phyloP scores from a whole-genome alignment of 306 rosid species.

The Sophora flavescens region DNA sequence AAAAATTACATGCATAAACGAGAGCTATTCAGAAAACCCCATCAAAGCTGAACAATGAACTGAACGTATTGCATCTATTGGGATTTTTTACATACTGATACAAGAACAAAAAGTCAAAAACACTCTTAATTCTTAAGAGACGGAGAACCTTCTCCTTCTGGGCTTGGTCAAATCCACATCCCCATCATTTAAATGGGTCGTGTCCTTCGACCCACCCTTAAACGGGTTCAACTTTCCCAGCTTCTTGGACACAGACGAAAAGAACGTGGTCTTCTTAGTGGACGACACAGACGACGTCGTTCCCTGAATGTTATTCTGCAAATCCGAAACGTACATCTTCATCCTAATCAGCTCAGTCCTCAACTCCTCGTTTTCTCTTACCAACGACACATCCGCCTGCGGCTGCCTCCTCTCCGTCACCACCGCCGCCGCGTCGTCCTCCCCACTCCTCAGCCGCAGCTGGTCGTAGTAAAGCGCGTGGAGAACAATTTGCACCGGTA shows the following conservation, averaged over 20 bases:
- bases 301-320: slow-evolving; percentile 50
- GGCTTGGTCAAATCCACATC: slow-evolving; percentile 70
- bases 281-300: slow-evolving; percentile 46
- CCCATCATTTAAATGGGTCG: slow-evolving; percentile 63
- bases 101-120: background rate
- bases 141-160: slow-evolving; percentile 89
- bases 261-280: slow-evolving; percentile 55
- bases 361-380: slow-evolving; percentile 74
- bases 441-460: slow-evolving; percentile 70
- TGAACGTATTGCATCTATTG: background rate
- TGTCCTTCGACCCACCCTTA: slow-evolving; percentile 77
- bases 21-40: background rate
- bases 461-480: slow-evolving; percentile 88
- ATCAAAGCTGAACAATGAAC: background rate
- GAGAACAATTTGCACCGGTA: slow-evolving; percentile 78
- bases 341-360: slow-evolving; percentile 69
- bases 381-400: slow-evolving; percentile 65
- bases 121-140: slow-evolving; percentile 51
- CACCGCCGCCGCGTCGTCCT: slow-evolving; percentile 6
- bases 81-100: too few species aligned
- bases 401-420: slow-evolving; percentile 50
- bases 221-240: slow-evolving; percentile 78
- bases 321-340: slow-evolving; percentile 71
- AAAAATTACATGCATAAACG: background rate
- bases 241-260: slow-evolving; percentile 69